phyloP scores from a whole-genome alignment of 768 basidiomycete genomes.

The Mycena indigotica region DNA sequence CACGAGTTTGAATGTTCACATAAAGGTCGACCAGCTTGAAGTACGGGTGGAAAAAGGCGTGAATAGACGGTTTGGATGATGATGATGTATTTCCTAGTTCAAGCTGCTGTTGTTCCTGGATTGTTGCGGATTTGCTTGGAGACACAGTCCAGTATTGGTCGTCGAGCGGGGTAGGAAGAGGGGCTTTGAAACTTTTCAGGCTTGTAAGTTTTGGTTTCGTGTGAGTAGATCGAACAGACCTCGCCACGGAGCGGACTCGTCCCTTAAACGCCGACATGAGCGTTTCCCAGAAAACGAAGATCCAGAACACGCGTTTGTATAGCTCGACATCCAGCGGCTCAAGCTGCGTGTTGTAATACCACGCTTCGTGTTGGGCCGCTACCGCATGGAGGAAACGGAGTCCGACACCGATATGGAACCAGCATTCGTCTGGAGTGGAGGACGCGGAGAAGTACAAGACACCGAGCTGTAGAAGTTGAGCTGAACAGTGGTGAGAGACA shows the following conservation, averaged over 20 bases:
- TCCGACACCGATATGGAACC: slow-evolving; percentile 1
- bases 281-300: neutral
- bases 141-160: neutral
- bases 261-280: neutral
- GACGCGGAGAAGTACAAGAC: neutral
- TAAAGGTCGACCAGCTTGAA: neutral
- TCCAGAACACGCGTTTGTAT: slow-evolving; percentile 1
- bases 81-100: neutral
- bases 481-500: too few species aligned
- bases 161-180: neutral
- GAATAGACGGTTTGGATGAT: neutral
- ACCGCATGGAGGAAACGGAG: neutral
- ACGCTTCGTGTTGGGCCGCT: neutral
- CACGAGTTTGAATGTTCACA: neutral
- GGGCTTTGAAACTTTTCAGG: neutral
- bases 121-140: neutral
- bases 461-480: neutral
- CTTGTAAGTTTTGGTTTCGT: too few species aligned
- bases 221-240: neutral
- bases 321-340: neutral
- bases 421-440: neutral
- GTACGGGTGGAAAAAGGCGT: neutral
- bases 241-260: too few species aligned
- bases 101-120: neutral
- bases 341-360: neutral